Percentiles rank a stretch among this genome's conserved stretches.
Conservation (phyloP, 2,329 filamentous ascomycete genomes). For the Arthroderma sp. region DNA sequence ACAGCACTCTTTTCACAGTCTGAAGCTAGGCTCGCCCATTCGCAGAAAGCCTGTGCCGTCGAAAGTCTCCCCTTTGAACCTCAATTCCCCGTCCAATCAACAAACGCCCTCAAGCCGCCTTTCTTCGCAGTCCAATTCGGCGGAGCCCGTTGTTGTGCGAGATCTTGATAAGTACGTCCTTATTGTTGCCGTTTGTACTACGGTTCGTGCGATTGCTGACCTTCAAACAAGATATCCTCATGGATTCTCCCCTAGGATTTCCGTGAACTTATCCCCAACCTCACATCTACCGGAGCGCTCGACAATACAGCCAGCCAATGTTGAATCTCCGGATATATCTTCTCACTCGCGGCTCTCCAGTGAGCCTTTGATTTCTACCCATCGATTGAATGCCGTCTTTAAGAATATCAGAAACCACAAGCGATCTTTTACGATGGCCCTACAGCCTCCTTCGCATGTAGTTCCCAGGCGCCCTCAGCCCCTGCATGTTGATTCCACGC, state of each 20-base stretch:
- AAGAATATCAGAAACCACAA: conserved; percentile 13
- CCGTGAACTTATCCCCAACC: not conserved
- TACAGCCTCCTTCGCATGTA: conserved; percentile 24
- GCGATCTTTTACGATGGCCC: conserved; percentile 31
- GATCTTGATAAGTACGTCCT: conserved; percentile 28
- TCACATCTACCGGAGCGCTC: not conserved
- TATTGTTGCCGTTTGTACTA: conserved; percentile 3
- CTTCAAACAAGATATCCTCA: not conserved
- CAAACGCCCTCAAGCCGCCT: not conserved
- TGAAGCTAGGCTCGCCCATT: conserved; percentile 22
- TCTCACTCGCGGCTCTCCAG: not conserved
- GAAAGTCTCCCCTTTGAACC: conserved; percentile 35
- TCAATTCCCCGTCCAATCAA: conserved; percentile 9
- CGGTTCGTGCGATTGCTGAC: not conserved
- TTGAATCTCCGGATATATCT: not conserved
- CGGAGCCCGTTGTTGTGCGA: conserved; percentile 22
- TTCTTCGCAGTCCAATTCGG: conserved; percentile 15
- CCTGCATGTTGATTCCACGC: conserved; percentile 31
- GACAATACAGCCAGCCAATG: not conserved
- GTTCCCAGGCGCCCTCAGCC: conserved; percentile 25
- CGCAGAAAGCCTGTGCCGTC: conserved; percentile 43
- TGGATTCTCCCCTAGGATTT: not conserved
- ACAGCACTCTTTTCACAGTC: no score
- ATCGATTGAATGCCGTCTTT: conserved; percentile 2
- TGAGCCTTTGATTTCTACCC: not conserved